Conservation (phyloP, 768 basidiomycete species). For the Tulasnella calospora region DNA sequence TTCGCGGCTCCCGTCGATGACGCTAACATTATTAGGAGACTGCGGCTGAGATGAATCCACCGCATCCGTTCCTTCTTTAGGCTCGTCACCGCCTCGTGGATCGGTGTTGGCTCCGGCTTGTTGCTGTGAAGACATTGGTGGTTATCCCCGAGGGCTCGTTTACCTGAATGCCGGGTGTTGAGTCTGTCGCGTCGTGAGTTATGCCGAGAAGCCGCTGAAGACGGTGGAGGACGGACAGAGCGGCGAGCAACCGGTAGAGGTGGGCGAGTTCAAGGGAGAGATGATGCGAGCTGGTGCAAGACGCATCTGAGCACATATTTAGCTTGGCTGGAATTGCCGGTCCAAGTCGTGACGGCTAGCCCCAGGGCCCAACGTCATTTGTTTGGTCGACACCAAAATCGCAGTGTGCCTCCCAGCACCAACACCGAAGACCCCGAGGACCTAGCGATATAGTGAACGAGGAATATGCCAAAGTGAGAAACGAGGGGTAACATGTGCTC, state of each 20-base stretch:
- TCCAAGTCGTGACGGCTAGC: background rate
- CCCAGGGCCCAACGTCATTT: slow-evolving; percentile 9
- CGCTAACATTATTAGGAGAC: background rate
- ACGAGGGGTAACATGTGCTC: too few species aligned
- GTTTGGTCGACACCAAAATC: background rate
- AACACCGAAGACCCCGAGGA: background rate
- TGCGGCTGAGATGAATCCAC: background rate
- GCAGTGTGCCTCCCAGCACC: background rate
- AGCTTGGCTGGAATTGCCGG: background rate
- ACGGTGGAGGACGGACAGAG: background rate
- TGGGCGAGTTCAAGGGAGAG: background rate
- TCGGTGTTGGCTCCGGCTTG: background rate
- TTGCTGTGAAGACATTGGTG: background rate
- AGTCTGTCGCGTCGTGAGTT: background rate
- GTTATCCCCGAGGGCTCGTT: background rate
- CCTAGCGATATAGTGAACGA: background rate
- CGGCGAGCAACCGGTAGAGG: background rate
- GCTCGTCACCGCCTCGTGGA: background rate
- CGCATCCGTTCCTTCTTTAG: background rate
- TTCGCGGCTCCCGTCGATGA: background rate
- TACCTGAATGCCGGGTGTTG: background rate
- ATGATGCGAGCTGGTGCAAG: background rate
- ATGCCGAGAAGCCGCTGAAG: background rate
- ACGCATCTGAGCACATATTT: background rate
- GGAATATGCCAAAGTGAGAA: too few species aligned